phyloP scores from a whole-genome alignment of 116 monocot species.

The Dioscorea cayenensis region DNA sequence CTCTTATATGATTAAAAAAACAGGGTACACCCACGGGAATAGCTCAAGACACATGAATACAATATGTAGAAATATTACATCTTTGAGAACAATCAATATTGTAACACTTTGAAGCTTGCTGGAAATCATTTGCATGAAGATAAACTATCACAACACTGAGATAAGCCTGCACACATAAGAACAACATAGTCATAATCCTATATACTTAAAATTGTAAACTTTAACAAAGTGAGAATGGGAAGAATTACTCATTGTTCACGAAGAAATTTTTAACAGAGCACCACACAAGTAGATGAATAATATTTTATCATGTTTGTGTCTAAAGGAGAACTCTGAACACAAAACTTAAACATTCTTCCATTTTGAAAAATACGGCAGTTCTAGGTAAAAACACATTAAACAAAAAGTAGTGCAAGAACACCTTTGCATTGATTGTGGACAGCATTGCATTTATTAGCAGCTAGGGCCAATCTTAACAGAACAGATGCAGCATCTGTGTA shows the following conservation, averaged over 20 bases:
- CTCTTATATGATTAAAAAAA: background rate
- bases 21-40: background rate
- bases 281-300: no score
- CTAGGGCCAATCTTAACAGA: constrained; percentile 72
- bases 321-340: no score
- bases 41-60: background rate
- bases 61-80: constrained; percentile 18
- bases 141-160: constrained; percentile 91
- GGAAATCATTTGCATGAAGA: constrained; percentile 94
- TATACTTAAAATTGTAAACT: background rate
- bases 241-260: background rate
- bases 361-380: no score
- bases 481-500: constrained; percentile 79
- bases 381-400: no score
- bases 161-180: constrained; percentile 64
- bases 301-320: no score
- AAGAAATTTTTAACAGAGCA: no score
- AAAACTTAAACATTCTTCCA: no score
- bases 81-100: constrained; percentile 94
- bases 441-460: constrained; percentile 92
- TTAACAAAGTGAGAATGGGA: background rate
- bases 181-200: background rate
- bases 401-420: background rate
- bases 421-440: constrained; percentile 99
- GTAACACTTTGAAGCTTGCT: constrained; percentile 92